Percentiles rank a stretch among this genome's conserved stretches.
phyloP scores from a whole-genome alignment of 768 basidiomycete genomes.

The Lyophyllum decastes region DNA sequence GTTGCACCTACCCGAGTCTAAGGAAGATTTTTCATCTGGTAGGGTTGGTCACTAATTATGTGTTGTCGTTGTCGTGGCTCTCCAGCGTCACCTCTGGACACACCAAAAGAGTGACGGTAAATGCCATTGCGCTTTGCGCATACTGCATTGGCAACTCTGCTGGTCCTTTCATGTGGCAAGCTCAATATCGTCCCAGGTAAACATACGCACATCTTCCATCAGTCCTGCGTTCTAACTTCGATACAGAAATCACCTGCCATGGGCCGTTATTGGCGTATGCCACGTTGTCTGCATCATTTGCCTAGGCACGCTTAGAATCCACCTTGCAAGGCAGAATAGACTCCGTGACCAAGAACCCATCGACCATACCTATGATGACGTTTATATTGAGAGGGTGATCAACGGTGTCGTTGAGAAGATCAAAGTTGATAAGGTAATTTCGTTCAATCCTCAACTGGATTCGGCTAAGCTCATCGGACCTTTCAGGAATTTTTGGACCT shows the following conservation, averaged over 20 bases:
- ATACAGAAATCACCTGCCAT: slow-evolving; percentile 68
- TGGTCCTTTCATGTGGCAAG: slow-evolving; percentile 78
- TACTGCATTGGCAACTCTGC: slow-evolving; percentile 68
- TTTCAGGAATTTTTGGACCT: slow-evolving; percentile 69
- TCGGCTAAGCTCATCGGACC: not conserved
- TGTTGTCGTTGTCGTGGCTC: slow-evolving; percentile 66
- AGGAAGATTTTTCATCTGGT: not conserved
- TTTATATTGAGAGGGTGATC: slow-evolving; percentile 56
- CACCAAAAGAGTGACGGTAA: slow-evolving; percentile 69
- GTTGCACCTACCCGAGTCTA: not conserved
- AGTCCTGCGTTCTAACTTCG: not conserved
- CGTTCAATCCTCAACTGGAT: not conserved
- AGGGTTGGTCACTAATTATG: slow-evolving; percentile 42
- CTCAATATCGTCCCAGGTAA: slow-evolving; percentile 64
- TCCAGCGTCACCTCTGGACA: slow-evolving; percentile 68
- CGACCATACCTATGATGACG: slow-evolving; percentile 58
- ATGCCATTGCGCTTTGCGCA: slow-evolving; percentile 73
- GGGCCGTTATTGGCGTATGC: slow-evolving; percentile 74
- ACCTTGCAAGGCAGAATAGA: slow-evolving; percentile 63
- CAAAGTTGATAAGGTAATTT: slow-evolving; percentile 67
- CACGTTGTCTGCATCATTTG: slow-evolving; percentile 51
- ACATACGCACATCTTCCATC: not conserved
- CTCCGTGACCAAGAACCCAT: slow-evolving; percentile 57
- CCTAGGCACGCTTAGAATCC: slow-evolving; percentile 42
- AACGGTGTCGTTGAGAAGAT: slow-evolving; percentile 56